phyloP scores from a whole-genome alignment of 2,329 filamentous ascomycete genomes.

The Calonectria montana region DNA sequence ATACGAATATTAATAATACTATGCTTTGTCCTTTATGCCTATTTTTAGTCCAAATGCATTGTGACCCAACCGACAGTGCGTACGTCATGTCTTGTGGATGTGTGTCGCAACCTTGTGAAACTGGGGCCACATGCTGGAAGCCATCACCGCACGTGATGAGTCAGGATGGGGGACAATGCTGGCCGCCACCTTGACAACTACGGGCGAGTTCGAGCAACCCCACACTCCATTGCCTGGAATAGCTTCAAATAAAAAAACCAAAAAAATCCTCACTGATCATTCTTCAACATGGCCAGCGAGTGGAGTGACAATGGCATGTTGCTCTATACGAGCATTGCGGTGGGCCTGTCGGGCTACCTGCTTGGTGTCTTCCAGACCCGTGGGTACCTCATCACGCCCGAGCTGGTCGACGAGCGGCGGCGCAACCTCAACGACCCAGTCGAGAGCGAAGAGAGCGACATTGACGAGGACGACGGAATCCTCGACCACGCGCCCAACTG shows the following conservation, averaged over 20 bases:
- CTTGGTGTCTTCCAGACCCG: slow-evolving; percentile 79
- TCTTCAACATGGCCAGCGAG: slow-evolving; percentile 50
- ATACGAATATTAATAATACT: slow-evolving; percentile 8
- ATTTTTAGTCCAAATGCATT: not conserved
- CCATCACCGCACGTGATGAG: slow-evolving; percentile 21
- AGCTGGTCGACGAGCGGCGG: slow-evolving; percentile 67
- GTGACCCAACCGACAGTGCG: too few relatives aligned
- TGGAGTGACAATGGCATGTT: slow-evolving; percentile 67
- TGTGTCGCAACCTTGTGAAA: slow-evolving; percentile 15
- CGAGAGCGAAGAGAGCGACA: slow-evolving; percentile 76
- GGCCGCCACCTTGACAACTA: slow-evolving; percentile 1
- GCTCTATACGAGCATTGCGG: slow-evolving; percentile 78
- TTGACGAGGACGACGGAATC: slow-evolving; percentile 69
- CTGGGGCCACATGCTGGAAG: slow-evolving; percentile 3
- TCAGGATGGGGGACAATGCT: not conserved
- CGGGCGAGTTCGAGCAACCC: not conserved
- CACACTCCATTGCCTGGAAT: not conserved
- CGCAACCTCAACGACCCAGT: slow-evolving; percentile 68
- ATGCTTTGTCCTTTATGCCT: not conserved
- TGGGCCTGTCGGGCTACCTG: slow-evolving; percentile 82
- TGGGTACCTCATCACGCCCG: slow-evolving; percentile 69
- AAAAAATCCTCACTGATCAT: not conserved
- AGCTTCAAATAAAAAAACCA: not conserved
- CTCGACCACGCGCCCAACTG: slow-evolving; percentile 77
- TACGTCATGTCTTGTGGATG: slow-evolving; percentile 10